Base-by-base conservation (phyloP, 768 basidiomycete genomes). In the Gyrodon lividus region DNA sequence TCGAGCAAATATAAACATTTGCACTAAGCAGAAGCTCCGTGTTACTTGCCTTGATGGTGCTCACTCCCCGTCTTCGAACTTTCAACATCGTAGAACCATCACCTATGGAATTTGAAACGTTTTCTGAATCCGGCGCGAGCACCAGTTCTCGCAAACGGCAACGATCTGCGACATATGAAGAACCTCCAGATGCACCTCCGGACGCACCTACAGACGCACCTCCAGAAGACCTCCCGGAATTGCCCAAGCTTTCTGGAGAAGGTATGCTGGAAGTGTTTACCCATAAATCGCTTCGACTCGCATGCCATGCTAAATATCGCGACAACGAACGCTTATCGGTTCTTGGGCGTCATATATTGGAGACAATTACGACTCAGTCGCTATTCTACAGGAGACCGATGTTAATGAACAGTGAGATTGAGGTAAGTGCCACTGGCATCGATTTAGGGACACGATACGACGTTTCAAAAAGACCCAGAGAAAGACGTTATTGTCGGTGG, bases 201-300 rank as follows among this genome's bases (percentile, higher is more conserved):
- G 24, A 26, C n/a, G n/a, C n/a, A n/a, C n/a, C n/a, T n/a, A n/a
- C n/a, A 26, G 24, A 64, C 51, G 63, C 54, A 46, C 53, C 54
- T 16, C 60, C 58, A 43, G 64, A 59, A 52, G 66, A 65, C 50
- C 60, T 70, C 46, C 79, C 77, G 44, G 70, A 71, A 20, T 63
- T 80, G 54, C 86, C 81, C 40, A 74, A 72, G 62, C 71, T 80
- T 51, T 72, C 73, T 26, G 75, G 74, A 50, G 80, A 84, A 45
- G 70, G 81, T 33, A 71, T 83, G 57, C 77, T 89, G 46, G 79
- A 86, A 58, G 82, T 87, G 46, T 88, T 79, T 59, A 87, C 85
- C 12, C 87, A 90, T 63, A 76, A 69, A 59, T 86, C 86, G 17
- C 73, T 89, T 44, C 75, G 80, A 45, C 75, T 70, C 64, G 61